Base-by-base conservation (phyloP, 352 stramenopile species). In the Pythium sukuiense region DNA sequence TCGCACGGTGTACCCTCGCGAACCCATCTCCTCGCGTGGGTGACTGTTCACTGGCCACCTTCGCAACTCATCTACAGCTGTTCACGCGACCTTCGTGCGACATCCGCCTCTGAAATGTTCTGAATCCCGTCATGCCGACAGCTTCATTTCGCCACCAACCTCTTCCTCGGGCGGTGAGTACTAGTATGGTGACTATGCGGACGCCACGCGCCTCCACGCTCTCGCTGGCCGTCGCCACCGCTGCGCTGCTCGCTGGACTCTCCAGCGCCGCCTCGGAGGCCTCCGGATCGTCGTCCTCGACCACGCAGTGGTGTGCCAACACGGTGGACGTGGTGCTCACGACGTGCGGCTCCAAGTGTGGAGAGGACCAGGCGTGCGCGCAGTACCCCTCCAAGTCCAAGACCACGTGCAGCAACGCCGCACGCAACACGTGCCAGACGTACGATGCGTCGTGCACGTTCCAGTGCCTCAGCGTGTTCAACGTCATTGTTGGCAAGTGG, bases 391-490 rank as follows among this genome's bases (percentile, higher is more conserved):
- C 50, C 14, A 63, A 55, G 20, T 67, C 69, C 14, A 69, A 64
- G 29, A 43, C 39, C 13, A 81, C 48, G 55, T 93, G 85, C 69
- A 87, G 63, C 63, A 68, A 78, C 7, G 70, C 65, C 24, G 76
- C 74, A 18, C 71, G 78, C 43, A 88, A 89, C 61, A 71, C 73
- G 13, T 93, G 85, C 62, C 53, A 70, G n/a, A 35, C 37, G 24
- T 59, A 88, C 59, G 73, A 70, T 45, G 68, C 73, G 11, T 60
- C 61, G 2, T 93, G 85, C 74, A 82, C 76, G 45, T 92, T 79
- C 70, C 85, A 93, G 71, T 93, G 85, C 62, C 72, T 93, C 5
- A 54, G 74, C 12, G 69, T 80, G 7, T 93, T 83, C 75, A 87
- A 86, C 60, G 58, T 70, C 6, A n/a, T 50, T 20, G 20, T 13